A percentile compares a stretch with the other conserved stretches of the same genome.
Conservation (phyloP, 176 grass and related monocot species). For the Poa pratensis region DNA sequence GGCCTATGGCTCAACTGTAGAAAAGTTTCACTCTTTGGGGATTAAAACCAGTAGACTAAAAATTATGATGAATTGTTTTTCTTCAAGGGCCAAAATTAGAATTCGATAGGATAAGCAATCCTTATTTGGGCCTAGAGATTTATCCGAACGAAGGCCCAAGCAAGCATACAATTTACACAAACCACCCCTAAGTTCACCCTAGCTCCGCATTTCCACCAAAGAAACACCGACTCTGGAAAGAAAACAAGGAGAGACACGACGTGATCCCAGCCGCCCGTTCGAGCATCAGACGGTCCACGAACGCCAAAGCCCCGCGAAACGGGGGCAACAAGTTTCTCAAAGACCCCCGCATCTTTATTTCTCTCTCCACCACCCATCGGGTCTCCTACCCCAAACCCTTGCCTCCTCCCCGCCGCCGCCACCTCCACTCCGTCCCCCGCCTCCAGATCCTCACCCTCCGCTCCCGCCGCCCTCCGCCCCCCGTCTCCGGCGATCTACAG, state of each 20-base stretch:
- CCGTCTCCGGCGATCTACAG: constrained; percentile 54
- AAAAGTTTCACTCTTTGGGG: too few relatives aligned
- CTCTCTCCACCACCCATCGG: background rate
- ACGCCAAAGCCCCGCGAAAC: background rate
- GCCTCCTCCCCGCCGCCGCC: constrained; percentile 30
- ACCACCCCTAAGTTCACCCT: background rate
- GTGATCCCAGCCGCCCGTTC: constrained; percentile 1
- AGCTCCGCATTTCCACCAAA: background rate
- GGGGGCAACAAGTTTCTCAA: background rate
- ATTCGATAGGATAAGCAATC: too few relatives aligned
- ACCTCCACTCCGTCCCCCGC: background rate
- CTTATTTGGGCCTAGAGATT: too few relatives aligned
- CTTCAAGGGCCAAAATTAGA: too few relatives aligned
- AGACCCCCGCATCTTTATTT: background rate
- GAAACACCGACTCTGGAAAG: background rate
- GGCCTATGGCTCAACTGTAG: too few relatives aligned
- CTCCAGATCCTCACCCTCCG: background rate
- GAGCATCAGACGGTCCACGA: background rate
- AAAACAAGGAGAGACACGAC: background rate
- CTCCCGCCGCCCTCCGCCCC: constrained; percentile 27
- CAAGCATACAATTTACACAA: background rate
- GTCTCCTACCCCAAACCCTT: constrained; percentile 30
- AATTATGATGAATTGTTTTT: too few relatives aligned
- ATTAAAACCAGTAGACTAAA: too few relatives aligned
- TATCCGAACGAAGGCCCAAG: too few relatives aligned